Conservation (phyloP, 192 early-diverging fungal species). For the Rhizoclosmatium sp. region DNA sequence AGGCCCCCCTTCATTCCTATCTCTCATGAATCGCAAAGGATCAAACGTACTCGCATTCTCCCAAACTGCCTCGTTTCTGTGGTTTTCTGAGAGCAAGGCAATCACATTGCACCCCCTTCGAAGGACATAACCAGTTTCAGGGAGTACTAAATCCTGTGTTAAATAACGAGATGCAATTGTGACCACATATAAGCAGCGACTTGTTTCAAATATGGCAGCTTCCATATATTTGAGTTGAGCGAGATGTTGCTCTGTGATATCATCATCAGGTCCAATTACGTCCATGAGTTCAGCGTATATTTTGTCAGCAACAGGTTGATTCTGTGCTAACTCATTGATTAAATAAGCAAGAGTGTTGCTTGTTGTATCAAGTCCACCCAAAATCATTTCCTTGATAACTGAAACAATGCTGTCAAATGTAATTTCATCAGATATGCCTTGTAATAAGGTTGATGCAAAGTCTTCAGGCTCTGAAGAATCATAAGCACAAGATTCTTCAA, state of each 20-base stretch:
- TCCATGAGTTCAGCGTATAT: slow-evolving; percentile 9
- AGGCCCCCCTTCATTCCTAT: background rate
- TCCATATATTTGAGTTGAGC: background rate
- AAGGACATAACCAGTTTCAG: background rate
- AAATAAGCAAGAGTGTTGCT: slow-evolving; percentile 6
- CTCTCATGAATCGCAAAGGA: slow-evolving; percentile 3
- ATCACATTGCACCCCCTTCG: background rate
- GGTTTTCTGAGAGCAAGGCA: background rate
- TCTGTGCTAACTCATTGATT: background rate
- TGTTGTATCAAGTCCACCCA: slow-evolving; percentile 10
- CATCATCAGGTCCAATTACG: background rate
- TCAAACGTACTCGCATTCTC: slow-evolving; percentile 3
- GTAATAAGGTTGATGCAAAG: too few relatives aligned
- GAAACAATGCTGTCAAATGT: background rate
- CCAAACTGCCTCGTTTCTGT: slow-evolving; percentile 8
- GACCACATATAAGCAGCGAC: background rate
- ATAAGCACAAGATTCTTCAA: too few relatives aligned
- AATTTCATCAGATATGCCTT: too few relatives aligned
- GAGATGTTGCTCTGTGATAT: background rate
- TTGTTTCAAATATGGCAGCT: slow-evolving; percentile 17
- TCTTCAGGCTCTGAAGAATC: too few relatives aligned
- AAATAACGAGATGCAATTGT: background rate
- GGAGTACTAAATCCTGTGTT: background rate
- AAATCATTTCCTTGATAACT: background rate
- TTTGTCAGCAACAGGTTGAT: background rate